Evolutionary conservation across 2,329 filamentous ascomycete genomes (phyloP), one percentile per base, ranked within the genome.

Genomic region (Purpureocillium takamizusanense): DNA sequence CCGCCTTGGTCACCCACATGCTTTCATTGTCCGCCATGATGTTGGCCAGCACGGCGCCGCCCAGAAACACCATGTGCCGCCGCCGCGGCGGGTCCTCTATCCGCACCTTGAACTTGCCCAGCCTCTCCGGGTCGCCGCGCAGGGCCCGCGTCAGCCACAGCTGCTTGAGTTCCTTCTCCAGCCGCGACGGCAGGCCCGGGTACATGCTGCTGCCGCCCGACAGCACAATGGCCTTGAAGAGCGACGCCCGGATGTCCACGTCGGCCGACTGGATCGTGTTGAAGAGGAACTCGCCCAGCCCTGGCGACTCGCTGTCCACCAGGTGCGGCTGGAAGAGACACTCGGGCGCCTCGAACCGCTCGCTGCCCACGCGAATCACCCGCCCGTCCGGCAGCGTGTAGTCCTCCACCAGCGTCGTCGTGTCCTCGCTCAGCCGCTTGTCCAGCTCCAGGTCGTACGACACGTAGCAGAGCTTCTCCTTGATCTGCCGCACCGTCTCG

Each of bases 131-230:
- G 63, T 98, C 88, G 42, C 90, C 89, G 42, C 82, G 77, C 51
- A 98, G 70, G 32, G 95, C 88, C 48, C 83, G 82, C 39, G 90
- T 95, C 48, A 98, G 76, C 92, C 92, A 98, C 52, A 98, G 69
- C 70, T 98, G 92, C 74, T 98, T 98, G 53, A 98, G 69, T 66
- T 98, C 92, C 75, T 98, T 98, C 69, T 98, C 92, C 63, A 98
- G 67, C 47, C 92, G 78, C 44, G 87, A 95, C 5, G 92, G 92
- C 49, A 98, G 73, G 43, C 92, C 92, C 0, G 92, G 92, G 63
- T 98, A 98, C 92, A 98, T 98, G 79, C 86, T 94, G 72, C 86
- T 94, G 50, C 92, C 92, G 49, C 92, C 92, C 31, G 88, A 95
- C 39, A 98, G 75, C 43, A 98, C 92, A 53, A 98, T 90, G 11